Evolutionary conservation across 805 yeast species (phyloP).

Genomic region (Barnettozyma wickerhamii): DNA sequence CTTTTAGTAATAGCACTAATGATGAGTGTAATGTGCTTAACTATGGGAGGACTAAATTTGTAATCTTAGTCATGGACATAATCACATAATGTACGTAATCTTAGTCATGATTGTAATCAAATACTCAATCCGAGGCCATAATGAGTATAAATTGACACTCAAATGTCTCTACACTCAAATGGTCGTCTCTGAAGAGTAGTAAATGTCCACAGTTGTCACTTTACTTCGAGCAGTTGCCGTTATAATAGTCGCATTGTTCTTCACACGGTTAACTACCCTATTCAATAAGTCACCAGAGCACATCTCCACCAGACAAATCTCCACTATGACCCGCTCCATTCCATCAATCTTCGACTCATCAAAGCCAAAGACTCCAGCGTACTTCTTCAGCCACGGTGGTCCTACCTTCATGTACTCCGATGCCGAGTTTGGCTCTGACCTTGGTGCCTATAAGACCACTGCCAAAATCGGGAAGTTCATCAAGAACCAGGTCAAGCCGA

Average conservation of each 20-base stretch:
- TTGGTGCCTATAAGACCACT: slow-evolving; percentile 56
- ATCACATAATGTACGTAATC: no score
- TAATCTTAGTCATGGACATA: slow-evolving; percentile 13
- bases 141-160: no score
- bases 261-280: slow-evolving; percentile 8
- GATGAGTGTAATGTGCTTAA: no score
- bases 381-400: slow-evolving; percentile 79
- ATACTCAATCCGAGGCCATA: no score
- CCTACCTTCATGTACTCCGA: slow-evolving; percentile 66
- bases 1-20: no score
- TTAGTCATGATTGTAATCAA: no score
- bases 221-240: slow-evolving; percentile 7
- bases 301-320: not conserved
- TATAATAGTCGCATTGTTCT: slow-evolving; percentile 16
- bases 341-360: slow-evolving; percentile 13
- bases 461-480: slow-evolving; percentile 49
- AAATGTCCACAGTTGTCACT: slow-evolving; percentile 1
- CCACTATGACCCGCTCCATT: not conserved
- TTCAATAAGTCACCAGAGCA: slow-evolving; percentile 1
- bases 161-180: no score
- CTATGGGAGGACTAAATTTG: slow-evolving; percentile 5
- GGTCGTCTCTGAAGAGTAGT: no score
- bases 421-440: slow-evolving; percentile 45
- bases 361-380: slow-evolving; percentile 44
- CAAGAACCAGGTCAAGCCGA: slow-evolving; percentile 49